These are phyloP conservation scores for Saxophila tyrrhenica DNA, from an alignment of 495 filamentous ascomycete genomes.

Conservation along the genomic window DNA sequence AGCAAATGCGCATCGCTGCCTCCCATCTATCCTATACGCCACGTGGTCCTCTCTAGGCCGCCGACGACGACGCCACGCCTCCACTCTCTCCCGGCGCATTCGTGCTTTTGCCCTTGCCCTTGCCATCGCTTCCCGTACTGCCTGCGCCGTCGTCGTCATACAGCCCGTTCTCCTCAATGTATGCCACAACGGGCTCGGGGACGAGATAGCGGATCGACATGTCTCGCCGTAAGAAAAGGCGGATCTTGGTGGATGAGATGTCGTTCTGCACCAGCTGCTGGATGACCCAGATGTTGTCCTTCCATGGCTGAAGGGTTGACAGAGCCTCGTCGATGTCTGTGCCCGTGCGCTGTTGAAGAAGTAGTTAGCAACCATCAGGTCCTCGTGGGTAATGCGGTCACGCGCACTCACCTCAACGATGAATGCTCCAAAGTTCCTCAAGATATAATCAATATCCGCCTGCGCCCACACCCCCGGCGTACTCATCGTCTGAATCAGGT, in stretches of 20 bases:
- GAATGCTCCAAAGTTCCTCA: conserved; percentile 78
- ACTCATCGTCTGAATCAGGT: conserved; percentile 60
- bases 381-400: background rate
- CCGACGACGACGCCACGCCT: background rate
- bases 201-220: conserved; percentile 64
- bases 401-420: conserved; percentile 42
- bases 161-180: conserved; percentile 63
- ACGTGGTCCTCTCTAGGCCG: background rate
- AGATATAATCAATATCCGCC: conserved; percentile 73
- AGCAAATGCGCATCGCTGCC: background rate
- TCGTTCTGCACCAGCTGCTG: conserved; percentile 84
- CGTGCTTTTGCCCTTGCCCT: conserved; percentile 21
- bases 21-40: background rate
- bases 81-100: background rate
- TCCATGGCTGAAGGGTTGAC: conserved; percentile 44
- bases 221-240: conserved; percentile 68
- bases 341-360: conserved; percentile 59
- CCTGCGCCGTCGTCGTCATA: conserved; percentile 54
- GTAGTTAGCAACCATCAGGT: background rate
- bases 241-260: conserved; percentile 80
- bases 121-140: conserved; percentile 19
- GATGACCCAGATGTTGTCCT: conserved; percentile 75
- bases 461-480: conserved; percentile 66
- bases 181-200: conserved; percentile 57
- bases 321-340: conserved; percentile 65